phyloP scores from a whole-genome alignment of 2,329 filamentous ascomycete species.

The Colletotrichum incanum region DNA sequence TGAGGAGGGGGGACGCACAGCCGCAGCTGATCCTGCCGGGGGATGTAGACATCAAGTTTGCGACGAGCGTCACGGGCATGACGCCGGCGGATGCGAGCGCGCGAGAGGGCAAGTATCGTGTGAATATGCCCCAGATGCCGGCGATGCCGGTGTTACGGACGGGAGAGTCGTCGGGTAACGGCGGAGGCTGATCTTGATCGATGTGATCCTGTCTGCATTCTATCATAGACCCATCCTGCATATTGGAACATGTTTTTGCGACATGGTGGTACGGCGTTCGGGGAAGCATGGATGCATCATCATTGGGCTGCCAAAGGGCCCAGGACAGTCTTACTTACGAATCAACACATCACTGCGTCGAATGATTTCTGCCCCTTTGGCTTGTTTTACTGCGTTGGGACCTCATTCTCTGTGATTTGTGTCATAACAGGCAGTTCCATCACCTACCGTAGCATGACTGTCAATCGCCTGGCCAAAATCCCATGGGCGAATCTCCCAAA shows the following conservation, averaged over 20 bases:
- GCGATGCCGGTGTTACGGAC: neutral
- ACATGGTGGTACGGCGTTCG: neutral
- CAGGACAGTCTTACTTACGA: neutral
- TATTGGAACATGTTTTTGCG: neutral
- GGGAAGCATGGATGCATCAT: neutral
- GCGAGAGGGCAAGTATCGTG: constrained; percentile 35
- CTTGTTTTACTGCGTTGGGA: too few species aligned
- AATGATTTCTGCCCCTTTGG: too few species aligned
- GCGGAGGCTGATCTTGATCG: constrained; percentile 1
- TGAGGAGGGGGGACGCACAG: constrained; percentile 46
- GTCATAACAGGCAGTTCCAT: neutral
- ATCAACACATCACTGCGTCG: neutral
- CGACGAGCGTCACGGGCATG: constrained; percentile 37
- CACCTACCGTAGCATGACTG: neutral
- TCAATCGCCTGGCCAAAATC: neutral
- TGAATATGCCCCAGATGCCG: constrained; percentile 6
- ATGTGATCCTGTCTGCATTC: neutral
- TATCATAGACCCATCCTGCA: neutral
- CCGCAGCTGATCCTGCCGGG: constrained; percentile 45
- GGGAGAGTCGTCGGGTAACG: constrained; percentile 8
- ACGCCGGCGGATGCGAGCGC: constrained; percentile 34
- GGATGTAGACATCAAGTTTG: constrained; percentile 41
- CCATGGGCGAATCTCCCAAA: neutral
- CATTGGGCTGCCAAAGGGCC: neutral
- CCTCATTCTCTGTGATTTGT: too few species aligned